phyloP scores from a whole-genome alignment of 352 stramenopile genomes.

The Pythium aristosporum region DNA sequence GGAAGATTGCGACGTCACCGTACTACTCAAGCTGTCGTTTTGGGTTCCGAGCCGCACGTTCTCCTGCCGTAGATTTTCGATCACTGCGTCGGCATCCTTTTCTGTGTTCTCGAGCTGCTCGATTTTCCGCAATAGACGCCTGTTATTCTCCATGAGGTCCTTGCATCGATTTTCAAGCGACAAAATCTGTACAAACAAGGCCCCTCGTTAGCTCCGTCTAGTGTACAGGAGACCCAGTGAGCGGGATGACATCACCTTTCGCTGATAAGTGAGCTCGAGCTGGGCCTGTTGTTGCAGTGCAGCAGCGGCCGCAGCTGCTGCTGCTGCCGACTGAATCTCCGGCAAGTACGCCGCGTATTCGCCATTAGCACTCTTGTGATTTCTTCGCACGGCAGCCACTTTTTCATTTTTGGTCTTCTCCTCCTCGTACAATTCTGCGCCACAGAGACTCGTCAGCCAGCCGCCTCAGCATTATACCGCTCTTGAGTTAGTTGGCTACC shows the following conservation, averaged over 20 bases:
- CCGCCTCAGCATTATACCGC: background rate
- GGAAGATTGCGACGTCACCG: constrained; percentile 52
- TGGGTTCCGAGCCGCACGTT: constrained; percentile 40
- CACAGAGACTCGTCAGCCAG: background rate
- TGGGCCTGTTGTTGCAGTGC: constrained; percentile 67
- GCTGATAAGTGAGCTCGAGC: constrained; percentile 63
- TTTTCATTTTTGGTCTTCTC: constrained; percentile 58
- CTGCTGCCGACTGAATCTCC: constrained; percentile 35
- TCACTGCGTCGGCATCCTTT: constrained; percentile 35
- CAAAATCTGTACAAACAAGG: constrained; percentile 35
- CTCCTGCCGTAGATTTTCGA: constrained; percentile 38
- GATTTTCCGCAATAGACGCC: constrained; percentile 63
- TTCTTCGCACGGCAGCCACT: constrained; percentile 25
- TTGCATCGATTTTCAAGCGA: constrained; percentile 59
- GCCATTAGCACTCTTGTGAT: constrained; percentile 23
- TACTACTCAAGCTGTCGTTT: constrained; percentile 46
- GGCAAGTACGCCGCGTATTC: constrained; percentile 37
- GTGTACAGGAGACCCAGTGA: too few relatives aligned
- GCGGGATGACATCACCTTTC: constrained; percentile 44
- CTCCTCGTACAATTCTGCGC: constrained; percentile 39
- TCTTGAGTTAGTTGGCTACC: constrained; percentile 22
- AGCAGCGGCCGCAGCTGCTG: constrained; percentile 28
- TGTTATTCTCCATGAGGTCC: constrained; percentile 68
- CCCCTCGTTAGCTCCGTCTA: background rate
- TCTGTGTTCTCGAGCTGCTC: constrained; percentile 58